These are phyloP conservation scores for Penicillium rolfsii DNA, from an alignment of 2,329 filamentous ascomycete species.

Conservation along the genomic window DNA sequence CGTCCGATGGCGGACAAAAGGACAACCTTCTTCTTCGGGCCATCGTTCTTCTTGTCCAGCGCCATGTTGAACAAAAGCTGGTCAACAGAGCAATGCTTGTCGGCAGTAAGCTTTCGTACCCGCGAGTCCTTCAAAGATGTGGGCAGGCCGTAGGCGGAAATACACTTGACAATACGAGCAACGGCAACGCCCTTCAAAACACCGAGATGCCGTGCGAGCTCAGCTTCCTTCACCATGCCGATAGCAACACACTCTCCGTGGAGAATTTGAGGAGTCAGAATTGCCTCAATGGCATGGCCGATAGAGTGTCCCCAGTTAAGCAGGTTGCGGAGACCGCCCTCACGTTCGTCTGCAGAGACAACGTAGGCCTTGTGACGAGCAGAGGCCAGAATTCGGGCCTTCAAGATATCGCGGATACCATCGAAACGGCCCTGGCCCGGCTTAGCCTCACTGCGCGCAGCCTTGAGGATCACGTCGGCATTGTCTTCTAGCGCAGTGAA, in stretches of 20 bases:
- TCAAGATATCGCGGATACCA: constrained; percentile 70
- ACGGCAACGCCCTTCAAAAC: constrained; percentile 84
- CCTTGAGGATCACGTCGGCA: constrained; percentile 73
- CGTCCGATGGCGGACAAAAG: constrained; percentile 87
- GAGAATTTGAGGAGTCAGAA: constrained; percentile 90
- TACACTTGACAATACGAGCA: constrained; percentile 86
- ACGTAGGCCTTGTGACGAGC: constrained; percentile 93
- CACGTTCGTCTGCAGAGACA: constrained; percentile 90
- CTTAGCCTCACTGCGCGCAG: constrained; percentile 65
- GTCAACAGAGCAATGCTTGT: constrained; percentile 85
- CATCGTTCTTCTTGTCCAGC: constrained; percentile 98
- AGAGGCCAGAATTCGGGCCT: constrained; percentile 82
- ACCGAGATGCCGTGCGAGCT: constrained; percentile 86
- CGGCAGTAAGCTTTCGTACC: constrained; percentile 78
- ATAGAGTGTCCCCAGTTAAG: constrained; percentile 98
- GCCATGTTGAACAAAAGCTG: constrained; percentile 89
- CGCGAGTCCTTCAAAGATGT: constrained; percentile 82
- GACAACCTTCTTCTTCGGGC: constrained; percentile 92
- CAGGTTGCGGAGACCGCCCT: constrained; percentile 89
- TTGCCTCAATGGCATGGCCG: constrained; percentile 93
- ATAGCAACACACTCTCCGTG: constrained; percentile 96
- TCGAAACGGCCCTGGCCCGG: constrained; percentile 64
- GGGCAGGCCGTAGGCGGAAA: constrained; percentile 89
- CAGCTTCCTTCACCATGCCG: constrained; percentile 97
- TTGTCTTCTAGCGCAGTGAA: constrained; percentile 84